Base-by-base conservation (phyloP, 192 early-diverging fungal genomes). In the Coemansia sp. region DNA sequence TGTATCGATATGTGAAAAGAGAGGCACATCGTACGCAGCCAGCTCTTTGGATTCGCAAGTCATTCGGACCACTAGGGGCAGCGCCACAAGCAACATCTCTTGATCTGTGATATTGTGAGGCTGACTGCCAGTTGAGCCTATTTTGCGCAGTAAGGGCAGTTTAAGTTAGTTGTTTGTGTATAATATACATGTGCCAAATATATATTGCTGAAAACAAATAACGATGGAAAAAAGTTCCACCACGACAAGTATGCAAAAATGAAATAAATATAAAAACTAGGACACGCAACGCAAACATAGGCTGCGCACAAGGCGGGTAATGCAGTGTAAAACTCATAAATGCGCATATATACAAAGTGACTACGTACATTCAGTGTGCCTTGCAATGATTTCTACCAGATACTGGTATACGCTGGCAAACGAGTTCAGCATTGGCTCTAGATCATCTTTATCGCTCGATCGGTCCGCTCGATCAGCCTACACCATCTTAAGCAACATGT, bases 341-440 rank as follows among this genome's bases (percentile, higher is more conserved):
- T 32, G 55, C 55, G 15, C 10, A 47, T 62, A 62, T 50, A 38
- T 61, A 51, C 59, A 61, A 57, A 37, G 17, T 4, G 15, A n/a
- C 35, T 65, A 80, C 77, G 60, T 80, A 80, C 77, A 68, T 69
- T 80, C 77, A 39, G 67, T 47, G 45, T 81, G 78, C 53, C 45
- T 81, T 2, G 78, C 72, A 23, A 81, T 75, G 2, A 81, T 55
- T 52, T 74, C 72, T 6, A 75, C 63, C 65, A 81, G 63, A 24
- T 69, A 75, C 50, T 81, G 78, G 50, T 81, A 81, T 5, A 75
- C 56, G 50, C 39, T 60, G 7, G 69, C 63, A 72, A 81, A 81
- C 43, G 73, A 72, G 41, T 22, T 37, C 23, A 65, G 43, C 24
- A 62, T 27, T 2, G 78, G 69, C 21, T 73, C 69, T 1, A 61